Evolutionary conservation across 2,329 filamentous ascomycete genomes (phyloP), one percentile per base, ranked within the genome.

Genomic region (Botrytis pseudocinerea): DNA sequence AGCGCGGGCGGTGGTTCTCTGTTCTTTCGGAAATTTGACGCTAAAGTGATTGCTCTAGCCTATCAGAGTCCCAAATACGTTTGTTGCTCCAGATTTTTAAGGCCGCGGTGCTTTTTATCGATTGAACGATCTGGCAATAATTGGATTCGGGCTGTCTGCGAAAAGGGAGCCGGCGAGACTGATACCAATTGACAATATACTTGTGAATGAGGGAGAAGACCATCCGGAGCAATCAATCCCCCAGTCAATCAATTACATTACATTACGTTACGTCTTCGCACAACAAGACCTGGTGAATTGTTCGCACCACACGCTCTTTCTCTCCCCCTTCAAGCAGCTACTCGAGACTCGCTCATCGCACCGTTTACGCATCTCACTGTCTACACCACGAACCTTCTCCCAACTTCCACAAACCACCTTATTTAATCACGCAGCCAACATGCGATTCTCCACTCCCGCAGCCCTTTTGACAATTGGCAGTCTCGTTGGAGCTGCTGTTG

Each of bases 401-500:
- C 44, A 71, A 40, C 22, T 51, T 20, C 60, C 22, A 25, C 12
- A 10, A 61, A 12, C 28, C 20, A 16, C 46, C 28, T 44, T 22
- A 3, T 60, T 28, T 38, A 22, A 22, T 18, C 22, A 72, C 42
- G 28, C 54, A 25, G 46, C 42, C 63, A 78, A 65, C 38, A 82
- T 82, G 81, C 79, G 77, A n/a, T 79, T 81, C 70, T 78, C 79
- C 32, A 74, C 75, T n/a, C 74, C 79, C 54, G 76, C 78, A 2
- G 69, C 78, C 46, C 72, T 82, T 1, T 73, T 81, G 64, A 78
- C 78, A 59, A 75, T 77, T 14, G 78, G 76, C 75, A 79, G 74
- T 61, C 70, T 81, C 61, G 72, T 81, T 79, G 88, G 89, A 79
- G 87, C 91, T 77, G 87, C 89, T 75, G 83, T 89, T 77, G 94